Percentiles rank a stretch among this genome's conserved stretches.
Conservation (phyloP, 495 filamentous ascomycete genomes). For the Glonium stellatum region DNA sequence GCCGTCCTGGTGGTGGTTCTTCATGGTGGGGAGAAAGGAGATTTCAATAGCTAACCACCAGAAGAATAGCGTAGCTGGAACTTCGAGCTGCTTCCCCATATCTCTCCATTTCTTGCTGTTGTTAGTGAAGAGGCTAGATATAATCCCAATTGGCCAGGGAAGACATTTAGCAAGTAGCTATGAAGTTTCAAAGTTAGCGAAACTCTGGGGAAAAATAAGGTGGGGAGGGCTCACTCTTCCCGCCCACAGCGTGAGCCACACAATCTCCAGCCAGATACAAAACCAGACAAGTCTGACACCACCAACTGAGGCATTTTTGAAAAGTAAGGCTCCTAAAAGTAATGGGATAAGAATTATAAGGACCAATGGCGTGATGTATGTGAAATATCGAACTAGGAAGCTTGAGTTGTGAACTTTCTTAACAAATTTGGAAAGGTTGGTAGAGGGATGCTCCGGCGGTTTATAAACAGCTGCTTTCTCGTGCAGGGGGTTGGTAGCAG, state of each 20-base stretch:
- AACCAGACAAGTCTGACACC: slow-evolving; percentile 83
- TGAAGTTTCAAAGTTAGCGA: background rate
- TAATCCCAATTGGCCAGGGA: slow-evolving; percentile 56
- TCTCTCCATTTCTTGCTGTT: slow-evolving; percentile 92
- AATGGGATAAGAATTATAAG: slow-evolving; percentile 72
- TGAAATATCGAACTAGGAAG: slow-evolving; percentile 73
- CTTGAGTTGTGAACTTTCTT: slow-evolving; percentile 67
- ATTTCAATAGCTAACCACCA: slow-evolving; percentile 84
- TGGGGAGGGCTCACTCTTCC: slow-evolving; percentile 47
- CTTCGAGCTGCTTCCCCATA: slow-evolving; percentile 76
- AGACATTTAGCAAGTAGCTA: slow-evolving; percentile 69
- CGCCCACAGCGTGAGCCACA: slow-evolving; percentile 89
- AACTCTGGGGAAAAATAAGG: background rate
- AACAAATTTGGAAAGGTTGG: slow-evolving; percentile 53
- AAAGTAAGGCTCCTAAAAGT: slow-evolving; percentile 65
- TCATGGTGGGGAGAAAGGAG: slow-evolving; percentile 64
- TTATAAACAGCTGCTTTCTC: slow-evolving; percentile 62
- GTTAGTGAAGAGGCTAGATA: slow-evolving; percentile 75
- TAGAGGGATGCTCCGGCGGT: slow-evolving; percentile 60
- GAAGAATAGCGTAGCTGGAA: slow-evolving; percentile 81
- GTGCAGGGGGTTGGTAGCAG: slow-evolving; percentile 65
- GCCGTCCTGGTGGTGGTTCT: slow-evolving; percentile 63
- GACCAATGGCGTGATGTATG: slow-evolving; percentile 74
- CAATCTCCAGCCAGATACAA: slow-evolving; percentile 85
- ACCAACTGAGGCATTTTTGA: slow-evolving; percentile 60